These are phyloP conservation scores for Clitoria ternatea DNA, from an alignment of 306 rosid genomes.

Conservation along the genomic window DNA sequence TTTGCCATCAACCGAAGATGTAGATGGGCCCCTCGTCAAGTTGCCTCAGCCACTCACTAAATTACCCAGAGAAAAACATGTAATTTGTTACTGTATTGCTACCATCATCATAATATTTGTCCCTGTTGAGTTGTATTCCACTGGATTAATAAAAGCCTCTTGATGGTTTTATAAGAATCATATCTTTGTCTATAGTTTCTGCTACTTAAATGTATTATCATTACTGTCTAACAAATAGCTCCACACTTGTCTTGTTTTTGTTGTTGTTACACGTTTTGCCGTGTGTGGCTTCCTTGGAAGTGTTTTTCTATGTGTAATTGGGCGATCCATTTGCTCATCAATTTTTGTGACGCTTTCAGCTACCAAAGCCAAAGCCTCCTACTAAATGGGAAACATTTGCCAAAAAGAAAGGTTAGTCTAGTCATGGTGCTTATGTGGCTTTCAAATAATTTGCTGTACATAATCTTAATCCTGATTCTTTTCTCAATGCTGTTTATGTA, in stretches of 20 bases:
- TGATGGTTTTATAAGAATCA: background rate
- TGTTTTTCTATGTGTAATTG: background rate
- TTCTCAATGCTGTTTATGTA: background rate
- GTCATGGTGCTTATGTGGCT: background rate
- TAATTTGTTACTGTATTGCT: constrained; percentile 22
- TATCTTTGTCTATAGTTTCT: background rate
- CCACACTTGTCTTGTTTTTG: background rate
- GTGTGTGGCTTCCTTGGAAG: too few species aligned
- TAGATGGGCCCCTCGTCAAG: constrained; percentile 77
- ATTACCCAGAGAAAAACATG: constrained; percentile 88
- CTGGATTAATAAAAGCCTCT: background rate
- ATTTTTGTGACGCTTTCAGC: constrained; percentile 33
- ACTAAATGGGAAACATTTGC: constrained; percentile 93
- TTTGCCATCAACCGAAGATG: constrained; percentile 64
- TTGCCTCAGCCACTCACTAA: constrained; percentile 65
- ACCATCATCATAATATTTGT: background rate
- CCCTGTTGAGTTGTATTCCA: background rate
- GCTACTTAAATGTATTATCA: background rate
- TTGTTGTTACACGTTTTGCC: background rate
- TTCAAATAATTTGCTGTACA: background rate
- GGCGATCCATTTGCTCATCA: background rate
- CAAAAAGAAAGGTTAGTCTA: constrained; percentile 61
- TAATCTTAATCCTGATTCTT: background rate
- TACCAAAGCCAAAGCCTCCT: constrained; percentile 83
- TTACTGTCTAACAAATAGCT: background rate